Base-by-base conservation (phyloP, 2,329 filamentous ascomycete genomes). In the Ophiocordyceps camponoti-saundersi region DNA sequence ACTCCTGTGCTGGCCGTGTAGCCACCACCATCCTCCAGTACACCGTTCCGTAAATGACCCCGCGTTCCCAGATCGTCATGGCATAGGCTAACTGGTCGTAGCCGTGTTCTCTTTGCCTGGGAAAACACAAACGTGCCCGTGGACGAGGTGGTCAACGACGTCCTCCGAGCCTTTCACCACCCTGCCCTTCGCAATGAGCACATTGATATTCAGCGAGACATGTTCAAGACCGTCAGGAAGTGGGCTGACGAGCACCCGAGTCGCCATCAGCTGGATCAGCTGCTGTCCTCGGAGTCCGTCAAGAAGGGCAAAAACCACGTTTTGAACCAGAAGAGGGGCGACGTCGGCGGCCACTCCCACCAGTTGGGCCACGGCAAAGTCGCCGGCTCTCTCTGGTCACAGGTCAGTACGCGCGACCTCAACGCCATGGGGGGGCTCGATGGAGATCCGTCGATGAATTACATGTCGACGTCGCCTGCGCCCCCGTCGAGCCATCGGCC, bases 61-160 rank as follows among this genome's bases (percentile, higher is more conserved):
- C 21, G 20, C 4, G 3, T 16, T n/a, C 13, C 7, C 20, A 26
- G 16, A 29, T 32, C 4, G 26, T 26, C 6, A 12, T 13, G 5
- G 5, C 18, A n/a, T 13, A 18, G 47, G 41, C 21, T 51, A 34
- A 47, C 43, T 12, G 15, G 23, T 34, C 7, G 12, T 23, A 79
- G 75, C 2, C 84, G 90, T 34, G 68, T 96, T 44, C 72, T 98
- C 20, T 94, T 90, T 59, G 90, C 89, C 3, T 96, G 89, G 87
- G 85, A 96, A 53, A 85, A 96, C 59, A 77, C 83, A 3, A 79
- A 82, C 42, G 80, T 95, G 0, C 78, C 86, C 0, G 82, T 92
- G 4, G 77, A 93, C 36, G 84, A 93, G 62, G 82, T 96, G 1
- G 71, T 89, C 51, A 71, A 85, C 51, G 90, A 96, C 54, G 78